phyloP scores from a whole-genome alignment of 2,329 filamentous ascomycete genomes.

The Exophiala calicioides region DNA sequence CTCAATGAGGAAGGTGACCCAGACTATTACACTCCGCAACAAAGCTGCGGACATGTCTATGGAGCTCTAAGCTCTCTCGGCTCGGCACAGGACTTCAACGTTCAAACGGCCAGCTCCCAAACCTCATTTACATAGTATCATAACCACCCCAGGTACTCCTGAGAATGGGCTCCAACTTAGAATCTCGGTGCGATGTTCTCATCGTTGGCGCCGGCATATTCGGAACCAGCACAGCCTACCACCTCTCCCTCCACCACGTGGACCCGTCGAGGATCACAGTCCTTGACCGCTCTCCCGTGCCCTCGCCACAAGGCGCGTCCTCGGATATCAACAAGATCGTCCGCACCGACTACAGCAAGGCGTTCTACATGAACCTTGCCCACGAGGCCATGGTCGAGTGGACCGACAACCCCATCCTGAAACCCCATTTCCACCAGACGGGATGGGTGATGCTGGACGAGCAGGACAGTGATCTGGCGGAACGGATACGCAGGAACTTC shows the following conservation, averaged over 20 bases:
- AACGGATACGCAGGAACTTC: slow-evolving; percentile 58
- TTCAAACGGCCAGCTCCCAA: too few relatives aligned
- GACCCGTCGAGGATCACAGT: slow-evolving; percentile 54
- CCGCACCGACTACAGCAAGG: slow-evolving; percentile 67
- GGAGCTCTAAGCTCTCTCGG: too few relatives aligned
- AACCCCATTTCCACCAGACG: slow-evolving; percentile 58
- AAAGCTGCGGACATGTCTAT: too few relatives aligned
- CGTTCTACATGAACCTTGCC: slow-evolving; percentile 64
- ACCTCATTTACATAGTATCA: too few relatives aligned
- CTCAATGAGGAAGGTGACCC: too few relatives aligned
- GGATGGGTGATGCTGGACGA: slow-evolving; percentile 61
- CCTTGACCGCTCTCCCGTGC: slow-evolving; percentile 57
- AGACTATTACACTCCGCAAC: too few relatives aligned
- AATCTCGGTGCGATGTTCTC: slow-evolving; percentile 35
- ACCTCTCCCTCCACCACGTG: slow-evolving; percentile 48
- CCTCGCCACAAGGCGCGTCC: slow-evolving; percentile 60
- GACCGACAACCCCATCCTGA: slow-evolving; percentile 58
- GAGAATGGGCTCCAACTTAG: slow-evolving; percentile 6
- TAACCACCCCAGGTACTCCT: too few relatives aligned
- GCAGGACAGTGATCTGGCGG: slow-evolving; percentile 49
- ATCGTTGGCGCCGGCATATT: slow-evolving; percentile 68
- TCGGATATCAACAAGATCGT: slow-evolving; percentile 75
- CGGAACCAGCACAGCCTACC: slow-evolving; percentile 65
- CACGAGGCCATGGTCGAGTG: slow-evolving; percentile 67
- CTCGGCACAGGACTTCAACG: too few relatives aligned